Evolutionary conservation across 352 stramenopile species (phyloP).

Genomic region (Phytophthora ohioensis): DNA sequence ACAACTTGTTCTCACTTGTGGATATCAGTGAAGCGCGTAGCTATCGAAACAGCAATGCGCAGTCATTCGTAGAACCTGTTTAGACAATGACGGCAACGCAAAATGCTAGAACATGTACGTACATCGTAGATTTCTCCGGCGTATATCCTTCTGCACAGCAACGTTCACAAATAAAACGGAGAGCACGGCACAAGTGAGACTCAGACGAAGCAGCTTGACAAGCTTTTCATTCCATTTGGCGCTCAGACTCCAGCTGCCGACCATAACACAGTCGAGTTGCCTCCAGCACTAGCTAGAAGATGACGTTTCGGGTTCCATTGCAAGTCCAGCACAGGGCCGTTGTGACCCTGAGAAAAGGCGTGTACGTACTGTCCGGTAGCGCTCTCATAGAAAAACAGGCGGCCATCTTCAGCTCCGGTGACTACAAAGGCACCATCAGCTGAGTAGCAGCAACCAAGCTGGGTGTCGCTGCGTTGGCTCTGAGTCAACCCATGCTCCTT

Average conservation of each 20-base stretch:
- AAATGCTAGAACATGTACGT: too few species aligned
- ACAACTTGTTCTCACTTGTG: too few species aligned
- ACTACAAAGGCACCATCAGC: slow-evolving; percentile 80
- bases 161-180: not conserved
- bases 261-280: slow-evolving; percentile 84
- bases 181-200: not conserved
- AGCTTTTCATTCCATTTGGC: slow-evolving; percentile 12
- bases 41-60: too few species aligned
- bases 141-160: too few species aligned
- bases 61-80: too few species aligned
- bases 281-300: slow-evolving; percentile 70
- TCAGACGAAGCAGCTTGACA: not conserved
- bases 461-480: slow-evolving; percentile 41
- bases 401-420: slow-evolving; percentile 76
- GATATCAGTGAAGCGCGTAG: too few species aligned
- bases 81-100: too few species aligned
- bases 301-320: slow-evolving; percentile 90
- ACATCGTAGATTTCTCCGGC: too few species aligned
- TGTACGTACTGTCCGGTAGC: slow-evolving; percentile 67
- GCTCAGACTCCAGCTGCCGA: slow-evolving; percentile 47
- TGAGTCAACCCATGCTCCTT: slow-evolving; percentile 55
- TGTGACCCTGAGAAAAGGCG: slow-evolving; percentile 63
- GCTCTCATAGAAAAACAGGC: slow-evolving; percentile 77
- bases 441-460: slow-evolving; percentile 76
- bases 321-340: slow-evolving; percentile 70